Conservation (phyloP, 768 basidiomycete species). For the Mycena alexandri region DNA sequence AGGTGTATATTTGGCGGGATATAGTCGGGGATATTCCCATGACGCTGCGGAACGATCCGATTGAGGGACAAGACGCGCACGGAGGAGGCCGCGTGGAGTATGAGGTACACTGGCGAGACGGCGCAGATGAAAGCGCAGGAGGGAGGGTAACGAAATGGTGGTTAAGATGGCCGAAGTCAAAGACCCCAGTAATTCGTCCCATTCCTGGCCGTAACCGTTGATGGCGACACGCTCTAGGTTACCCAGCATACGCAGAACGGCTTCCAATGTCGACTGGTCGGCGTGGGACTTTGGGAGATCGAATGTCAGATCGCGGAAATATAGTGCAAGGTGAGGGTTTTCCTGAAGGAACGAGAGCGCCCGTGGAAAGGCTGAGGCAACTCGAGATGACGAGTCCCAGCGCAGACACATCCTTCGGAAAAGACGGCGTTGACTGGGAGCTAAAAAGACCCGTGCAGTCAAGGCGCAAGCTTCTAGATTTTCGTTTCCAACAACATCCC, state of each 20-base stretch:
- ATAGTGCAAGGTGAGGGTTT: background rate
- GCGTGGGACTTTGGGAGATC: background rate
- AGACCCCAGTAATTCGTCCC: background rate
- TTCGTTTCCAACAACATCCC: background rate
- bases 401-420: conserved; percentile 9
- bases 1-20: background rate
- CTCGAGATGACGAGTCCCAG: conserved; percentile 3
- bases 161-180: background rate
- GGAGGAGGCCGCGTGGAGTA: conserved; percentile 13
- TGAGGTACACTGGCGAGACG: conserved; percentile 5
- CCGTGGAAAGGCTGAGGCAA: background rate
- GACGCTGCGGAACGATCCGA: background rate
- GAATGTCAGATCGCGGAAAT: conserved; percentile 2
- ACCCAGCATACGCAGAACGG: background rate
- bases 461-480: conserved; percentile 1
- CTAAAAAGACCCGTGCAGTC: background rate
- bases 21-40: background rate
- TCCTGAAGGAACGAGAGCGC: background rate
- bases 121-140: conserved; percentile 7
- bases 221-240: conserved; percentile 13
- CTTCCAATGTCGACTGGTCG: background rate
- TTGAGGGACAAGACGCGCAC: conserved; percentile 5
- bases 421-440: background rate
- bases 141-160: background rate
- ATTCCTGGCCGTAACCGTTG: background rate